Percentiles rank a stretch among this genome's conserved stretches.
phyloP scores from a whole-genome alignment of 305 asterid species.

The Caryopteris hybrid region DNA sequence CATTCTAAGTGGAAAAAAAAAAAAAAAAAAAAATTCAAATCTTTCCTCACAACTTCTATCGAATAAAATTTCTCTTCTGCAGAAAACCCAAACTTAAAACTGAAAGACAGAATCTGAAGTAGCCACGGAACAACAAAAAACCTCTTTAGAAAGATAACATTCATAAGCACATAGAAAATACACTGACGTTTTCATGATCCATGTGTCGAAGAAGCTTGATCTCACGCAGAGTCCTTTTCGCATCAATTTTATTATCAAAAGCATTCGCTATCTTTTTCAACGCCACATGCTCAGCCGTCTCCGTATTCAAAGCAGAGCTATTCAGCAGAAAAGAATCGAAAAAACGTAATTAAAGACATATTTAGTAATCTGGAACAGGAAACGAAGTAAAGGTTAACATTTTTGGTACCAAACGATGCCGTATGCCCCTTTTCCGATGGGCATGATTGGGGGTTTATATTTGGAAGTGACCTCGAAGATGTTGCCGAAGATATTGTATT shows the following conservation, averaged over 20 bases:
- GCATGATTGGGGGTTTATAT: constrained; percentile 93
- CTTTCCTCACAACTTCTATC: neutral
- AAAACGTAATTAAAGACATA: neutral
- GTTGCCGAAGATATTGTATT: constrained; percentile 85
- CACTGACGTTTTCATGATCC: constrained; percentile 98
- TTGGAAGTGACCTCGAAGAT: constrained; percentile 94
- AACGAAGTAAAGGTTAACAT: neutral
- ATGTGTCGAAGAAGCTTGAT: constrained; percentile 97
- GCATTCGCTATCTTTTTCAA: constrained; percentile 96
- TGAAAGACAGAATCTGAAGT: neutral
- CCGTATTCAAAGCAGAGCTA: constrained; percentile 90
- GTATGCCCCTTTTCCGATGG: constrained; percentile 96
- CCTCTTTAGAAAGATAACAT: neutral
- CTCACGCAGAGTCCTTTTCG: constrained; percentile 97
- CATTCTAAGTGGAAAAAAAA: constrained; percentile 7
- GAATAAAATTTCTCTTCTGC: neutral
- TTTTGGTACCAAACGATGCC: constrained; percentile 83
- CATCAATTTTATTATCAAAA: constrained; percentile 86
- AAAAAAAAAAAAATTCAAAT: neutral
- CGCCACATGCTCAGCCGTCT: constrained; percentile 93
- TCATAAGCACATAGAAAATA: neutral
- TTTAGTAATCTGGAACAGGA: neutral
- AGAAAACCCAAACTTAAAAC: neutral
- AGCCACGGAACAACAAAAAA: neutral
- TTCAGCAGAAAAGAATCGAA: neutral